Conservation (phyloP, 148 eudicot species). For the Rhododendron mucronatum region DNA sequence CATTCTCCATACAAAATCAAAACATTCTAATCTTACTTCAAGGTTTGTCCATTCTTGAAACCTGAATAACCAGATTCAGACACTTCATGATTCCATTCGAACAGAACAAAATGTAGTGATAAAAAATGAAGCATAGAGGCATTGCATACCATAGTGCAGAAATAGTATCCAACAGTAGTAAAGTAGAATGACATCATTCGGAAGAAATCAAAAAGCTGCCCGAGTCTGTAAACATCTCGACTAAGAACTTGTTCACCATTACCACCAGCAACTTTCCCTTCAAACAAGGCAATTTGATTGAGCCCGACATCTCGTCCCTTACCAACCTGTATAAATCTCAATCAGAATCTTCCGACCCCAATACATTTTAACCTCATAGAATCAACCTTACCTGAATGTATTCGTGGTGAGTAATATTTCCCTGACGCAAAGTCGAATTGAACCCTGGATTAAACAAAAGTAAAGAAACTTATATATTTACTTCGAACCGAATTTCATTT, state of each 20-base stretch:
- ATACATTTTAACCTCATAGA: background rate
- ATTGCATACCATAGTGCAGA: constrained; percentile 86
- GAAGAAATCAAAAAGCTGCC: constrained; percentile 96
- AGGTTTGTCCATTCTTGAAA: background rate
- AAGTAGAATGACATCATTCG: constrained; percentile 96
- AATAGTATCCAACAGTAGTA: constrained; percentile 94
- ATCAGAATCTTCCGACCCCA: constrained; percentile 7
- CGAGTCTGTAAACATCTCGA: constrained; percentile 92
- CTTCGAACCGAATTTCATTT: background rate
- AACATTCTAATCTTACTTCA: background rate
- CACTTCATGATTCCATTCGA: background rate
- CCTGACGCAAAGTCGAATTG: constrained; percentile 94
- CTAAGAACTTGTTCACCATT: constrained; percentile 99
- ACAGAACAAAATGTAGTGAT: background rate
- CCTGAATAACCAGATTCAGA: background rate
- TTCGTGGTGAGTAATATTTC: constrained; percentile 97
- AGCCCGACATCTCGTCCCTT: constrained; percentile 99
- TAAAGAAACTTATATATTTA: background rate
- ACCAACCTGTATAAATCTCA: constrained; percentile 61
- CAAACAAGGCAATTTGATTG: constrained; percentile 95
- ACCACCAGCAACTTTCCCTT: constrained; percentile 99
- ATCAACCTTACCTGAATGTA: constrained; percentile 67
- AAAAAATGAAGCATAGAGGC: background rate
- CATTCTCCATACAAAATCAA: background rate
- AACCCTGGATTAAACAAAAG: constrained; percentile 57